Conservation (phyloP, 31 red algal genomes). For the Odonthalia washingtoniensis region DNA sequence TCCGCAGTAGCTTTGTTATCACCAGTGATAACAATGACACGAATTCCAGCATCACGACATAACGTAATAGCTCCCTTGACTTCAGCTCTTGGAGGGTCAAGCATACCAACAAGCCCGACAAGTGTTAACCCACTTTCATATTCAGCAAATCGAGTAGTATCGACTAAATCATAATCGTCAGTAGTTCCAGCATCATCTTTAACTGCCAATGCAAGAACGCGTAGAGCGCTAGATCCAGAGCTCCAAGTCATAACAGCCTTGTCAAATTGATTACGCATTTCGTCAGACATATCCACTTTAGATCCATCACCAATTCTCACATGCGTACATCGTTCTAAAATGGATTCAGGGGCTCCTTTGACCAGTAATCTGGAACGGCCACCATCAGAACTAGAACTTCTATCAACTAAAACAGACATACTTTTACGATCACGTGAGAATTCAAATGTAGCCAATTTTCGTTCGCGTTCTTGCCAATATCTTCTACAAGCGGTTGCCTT, state of each 20-base stretch:
- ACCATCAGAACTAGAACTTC: neutral
- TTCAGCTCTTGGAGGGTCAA: slow-evolving; percentile 95
- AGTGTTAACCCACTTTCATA: slow-evolving; percentile 89
- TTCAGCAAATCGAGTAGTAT: slow-evolving; percentile 70
- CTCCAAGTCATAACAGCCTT: slow-evolving; percentile 65
- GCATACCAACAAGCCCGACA: slow-evolving; percentile 95
- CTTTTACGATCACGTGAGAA: slow-evolving; percentile 97
- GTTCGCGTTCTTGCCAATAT: slow-evolving; percentile 66
- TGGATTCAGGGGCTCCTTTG: slow-evolving; percentile 94
- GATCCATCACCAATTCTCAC: slow-evolving; percentile 63
- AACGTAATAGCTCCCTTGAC: slow-evolving; percentile 88
- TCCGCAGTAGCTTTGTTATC: slow-evolving; percentile 97
- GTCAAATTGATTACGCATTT: slow-evolving; percentile 56
- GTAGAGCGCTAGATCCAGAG: slow-evolving; percentile 74
- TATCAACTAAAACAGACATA: slow-evolving; percentile 90
- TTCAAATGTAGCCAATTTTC: slow-evolving; percentile 90
- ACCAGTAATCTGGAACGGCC: slow-evolving; percentile 74
- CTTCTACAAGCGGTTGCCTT: slow-evolving; percentile 68
- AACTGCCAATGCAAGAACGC: slow-evolving; percentile 88
- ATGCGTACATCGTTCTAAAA: slow-evolving; percentile 77
- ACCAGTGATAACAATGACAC: slow-evolving; percentile 98
- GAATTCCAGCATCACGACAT: slow-evolving; percentile 89
- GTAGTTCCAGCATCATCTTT: slow-evolving; percentile 68
- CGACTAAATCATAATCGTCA: slow-evolving; percentile 83
- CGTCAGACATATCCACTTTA: slow-evolving; percentile 44